Evolutionary conservation across 2,329 filamentous ascomycete genomes (phyloP), one percentile per base, ranked within the genome.

Genomic region (Ophiosphaerella narmari): DNA sequence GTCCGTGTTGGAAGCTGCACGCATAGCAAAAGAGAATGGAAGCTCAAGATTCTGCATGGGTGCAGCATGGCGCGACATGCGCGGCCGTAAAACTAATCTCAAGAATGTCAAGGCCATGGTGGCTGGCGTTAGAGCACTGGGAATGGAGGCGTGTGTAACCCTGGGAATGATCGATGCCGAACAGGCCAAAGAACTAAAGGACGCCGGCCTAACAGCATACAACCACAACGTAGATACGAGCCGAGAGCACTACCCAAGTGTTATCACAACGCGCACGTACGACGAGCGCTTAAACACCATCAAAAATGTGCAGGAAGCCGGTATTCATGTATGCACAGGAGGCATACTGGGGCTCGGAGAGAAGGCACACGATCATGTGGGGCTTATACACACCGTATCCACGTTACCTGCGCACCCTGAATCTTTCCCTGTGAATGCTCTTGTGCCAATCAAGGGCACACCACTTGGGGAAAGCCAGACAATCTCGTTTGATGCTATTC

Each of bases 21-120:
- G 85, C 32, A 83, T 84, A 29, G 91, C 91, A 52, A 90, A 89
- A 66, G 85, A 84, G 48, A 94, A 94, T 59, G 91, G 91, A 42
- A 91, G 88, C 77, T 95, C 90, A 7, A 85, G 91, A 2, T 96
- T 96, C 81, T 96, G 91, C 77, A 96, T 96, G 91, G 91, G 91
- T 7, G 91, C 91, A 3, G 91, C 91, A 0, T 96, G 91, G 91
- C 81, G 91, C 33, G 91, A 96, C 74, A 96, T 96, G 91, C 87
- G 90, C 12, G 91, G 91, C 14, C 88, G 91, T 59, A 94, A 92
- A 76, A 90, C 88, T 38, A 87, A 85, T 57, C 77, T 96, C 44
- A 86, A 86, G 74, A 94, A 94, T 72, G 87, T 96, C 73, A 89
- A 89, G 67, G 85, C 83, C 44, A 96, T 96, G 91, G 85, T 96